A percentile compares a stretch with the other conserved stretches of the same genome.
Evolutionary conservation across 192 early-diverging fungal genomes (phyloP).

Genomic region (Backusella circina): DNA sequence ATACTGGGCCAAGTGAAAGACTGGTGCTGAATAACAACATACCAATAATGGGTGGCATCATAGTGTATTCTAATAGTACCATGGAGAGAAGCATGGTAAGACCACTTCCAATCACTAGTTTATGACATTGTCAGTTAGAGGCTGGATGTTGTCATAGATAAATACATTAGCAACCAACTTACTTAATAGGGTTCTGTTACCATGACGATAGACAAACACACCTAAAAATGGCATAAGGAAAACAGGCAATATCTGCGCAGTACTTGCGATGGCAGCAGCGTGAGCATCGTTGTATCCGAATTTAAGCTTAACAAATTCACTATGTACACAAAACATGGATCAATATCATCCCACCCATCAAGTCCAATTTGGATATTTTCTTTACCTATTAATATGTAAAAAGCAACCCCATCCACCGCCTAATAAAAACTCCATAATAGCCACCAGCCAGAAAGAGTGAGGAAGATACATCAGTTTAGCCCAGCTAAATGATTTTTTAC

Average conservation of each 20-base stretch:
- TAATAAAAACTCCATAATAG: slow-evolving; percentile 52
- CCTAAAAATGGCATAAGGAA: slow-evolving; percentile 72
- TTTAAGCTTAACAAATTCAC: slow-evolving; percentile 71
- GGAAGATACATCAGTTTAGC: slow-evolving; percentile 54
- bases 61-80: slow-evolving; percentile 50
- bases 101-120: slow-evolving; percentile 31
- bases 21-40: slow-evolving; percentile 54
- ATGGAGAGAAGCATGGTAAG: slow-evolving; percentile 17
- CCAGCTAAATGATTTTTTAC: slow-evolving; percentile 55
- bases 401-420: slow-evolving; percentile 65
- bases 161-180: slow-evolving; percentile 4
- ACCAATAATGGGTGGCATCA: slow-evolving; percentile 49
- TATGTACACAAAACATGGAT: slow-evolving; percentile 15
- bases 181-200: slow-evolving; percentile 56
- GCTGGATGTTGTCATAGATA: no score
- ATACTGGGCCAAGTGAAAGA: slow-evolving; percentile 55
- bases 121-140: no score
- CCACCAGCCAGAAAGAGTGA: slow-evolving; percentile 58
- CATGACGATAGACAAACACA: slow-evolving; percentile 60
- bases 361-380: background rate
- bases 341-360: background rate
- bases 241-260: slow-evolving; percentile 67
- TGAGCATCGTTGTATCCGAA: slow-evolving; percentile 53
- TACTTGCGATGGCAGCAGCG: slow-evolving; percentile 64
- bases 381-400: slow-evolving; percentile 58